Conservation (phyloP, 2,329 filamentous ascomycete genomes). For the Sordariomycetes sp. region DNA sequence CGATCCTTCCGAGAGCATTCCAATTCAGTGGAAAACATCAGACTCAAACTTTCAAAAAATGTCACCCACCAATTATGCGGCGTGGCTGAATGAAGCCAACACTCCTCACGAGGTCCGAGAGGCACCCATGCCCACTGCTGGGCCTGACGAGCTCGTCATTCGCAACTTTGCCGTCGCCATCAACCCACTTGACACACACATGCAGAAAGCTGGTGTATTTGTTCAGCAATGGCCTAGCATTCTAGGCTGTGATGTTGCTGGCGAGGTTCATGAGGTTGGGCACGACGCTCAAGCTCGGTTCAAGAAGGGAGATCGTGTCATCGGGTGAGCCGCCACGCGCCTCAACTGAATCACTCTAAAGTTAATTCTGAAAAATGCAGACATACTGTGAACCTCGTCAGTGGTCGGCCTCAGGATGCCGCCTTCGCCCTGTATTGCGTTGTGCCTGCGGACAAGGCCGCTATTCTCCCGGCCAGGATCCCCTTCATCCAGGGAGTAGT, state of each 20-base stretch:
- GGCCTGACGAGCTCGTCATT: constrained; percentile 11
- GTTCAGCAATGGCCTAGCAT: constrained; percentile 19
- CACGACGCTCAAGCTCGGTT: constrained; percentile 9
- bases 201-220: constrained; percentile 20
- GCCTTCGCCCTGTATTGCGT: too few relatives aligned
- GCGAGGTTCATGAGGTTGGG: constrained; percentile 17
- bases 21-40: too few relatives aligned
- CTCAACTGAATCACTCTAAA: not conserved
- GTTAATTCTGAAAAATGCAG: too few relatives aligned
- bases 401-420: too few relatives aligned
- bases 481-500: constrained; percentile 9
- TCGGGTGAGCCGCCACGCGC: constrained; percentile 3
- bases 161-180: constrained; percentile 14
- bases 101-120: constrained; percentile 12
- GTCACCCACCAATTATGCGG: constrained; percentile 10
- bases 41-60: too few relatives aligned
- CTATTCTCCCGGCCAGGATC: constrained; percentile 15
- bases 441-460: constrained; percentile 13
- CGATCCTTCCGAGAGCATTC: too few relatives aligned
- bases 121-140: constrained; percentile 12
- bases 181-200: constrained; percentile 18
- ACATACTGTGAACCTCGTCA: too few relatives aligned
- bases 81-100: constrained; percentile 11
- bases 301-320: constrained; percentile 17
- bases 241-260: constrained; percentile 20